phyloP scores from a whole-genome alignment of 495 filamentous ascomycete species.

The Neurospora sublineolata region DNA sequence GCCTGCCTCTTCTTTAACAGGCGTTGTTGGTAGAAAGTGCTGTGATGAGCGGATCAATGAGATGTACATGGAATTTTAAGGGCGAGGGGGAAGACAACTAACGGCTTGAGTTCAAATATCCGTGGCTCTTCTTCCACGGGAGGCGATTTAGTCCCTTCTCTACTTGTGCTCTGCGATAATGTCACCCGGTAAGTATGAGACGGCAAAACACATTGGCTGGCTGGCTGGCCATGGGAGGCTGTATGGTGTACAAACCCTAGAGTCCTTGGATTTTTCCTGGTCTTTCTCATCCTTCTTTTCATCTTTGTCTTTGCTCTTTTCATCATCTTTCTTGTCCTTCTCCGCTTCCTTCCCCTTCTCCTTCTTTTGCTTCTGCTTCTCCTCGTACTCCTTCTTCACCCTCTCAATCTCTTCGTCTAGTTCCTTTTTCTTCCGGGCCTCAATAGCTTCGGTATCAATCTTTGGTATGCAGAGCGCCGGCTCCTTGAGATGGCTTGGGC shows the following conservation, averaged over 20 bases:
- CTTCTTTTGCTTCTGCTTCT: conserved; percentile 51
- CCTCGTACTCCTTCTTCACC: conserved; percentile 72
- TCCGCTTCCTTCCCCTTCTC: conserved; percentile 35
- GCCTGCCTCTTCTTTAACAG: conserved; percentile 65
- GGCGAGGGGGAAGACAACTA: conserved; percentile 10
- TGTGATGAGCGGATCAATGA: conserved; percentile 19
- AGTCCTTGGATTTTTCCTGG: conserved; percentile 41
- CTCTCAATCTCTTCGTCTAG: conserved; percentile 58
- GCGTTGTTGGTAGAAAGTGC: conserved; percentile 78
- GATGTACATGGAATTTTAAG: background rate
- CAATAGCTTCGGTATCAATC: conserved; percentile 62
- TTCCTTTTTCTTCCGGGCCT: conserved; percentile 56
- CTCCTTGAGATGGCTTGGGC: conserved; percentile 75
- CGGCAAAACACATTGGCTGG: background rate
- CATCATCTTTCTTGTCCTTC: conserved; percentile 39
- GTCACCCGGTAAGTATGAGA: background rate
- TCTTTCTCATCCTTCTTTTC: conserved; percentile 30
- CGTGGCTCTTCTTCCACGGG: conserved; percentile 56
- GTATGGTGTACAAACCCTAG: conserved; percentile 31
- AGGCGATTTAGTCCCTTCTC: conserved; percentile 25
- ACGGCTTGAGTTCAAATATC: conserved; percentile 82
- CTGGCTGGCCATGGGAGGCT: conserved; percentile 5
- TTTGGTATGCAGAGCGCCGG: conserved; percentile 69
- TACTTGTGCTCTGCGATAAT: conserved; percentile 14
- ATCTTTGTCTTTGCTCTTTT: conserved; percentile 43